phyloP scores from a whole-genome alignment of 176 grass and related monocot genomes.

The Urochloa ruziziensis region DNA sequence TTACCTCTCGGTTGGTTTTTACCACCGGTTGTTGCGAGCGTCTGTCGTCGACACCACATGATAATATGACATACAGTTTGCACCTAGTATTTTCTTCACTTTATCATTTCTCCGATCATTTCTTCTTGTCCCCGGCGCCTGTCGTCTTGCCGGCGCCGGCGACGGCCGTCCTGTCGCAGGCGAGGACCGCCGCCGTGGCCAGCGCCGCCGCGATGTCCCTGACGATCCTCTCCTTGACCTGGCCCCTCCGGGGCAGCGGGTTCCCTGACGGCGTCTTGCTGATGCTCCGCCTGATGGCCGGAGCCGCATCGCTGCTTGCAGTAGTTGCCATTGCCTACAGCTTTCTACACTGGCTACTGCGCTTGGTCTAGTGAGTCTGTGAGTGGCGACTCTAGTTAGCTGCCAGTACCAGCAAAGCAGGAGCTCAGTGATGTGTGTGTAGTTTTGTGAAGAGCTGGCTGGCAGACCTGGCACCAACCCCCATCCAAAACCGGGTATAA shows the following conservation, averaged over 20 bases:
- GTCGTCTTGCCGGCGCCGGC: neutral
- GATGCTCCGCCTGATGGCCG: neutral
- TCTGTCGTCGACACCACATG: too few relatives aligned
- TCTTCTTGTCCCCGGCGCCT: neutral
- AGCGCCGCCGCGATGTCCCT: slow-evolving; percentile 25
- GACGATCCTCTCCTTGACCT: slow-evolving; percentile 59
- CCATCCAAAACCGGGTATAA: neutral
- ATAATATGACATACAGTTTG: neutral
- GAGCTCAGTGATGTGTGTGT: neutral
- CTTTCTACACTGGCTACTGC: neutral
- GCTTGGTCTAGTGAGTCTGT: neutral
- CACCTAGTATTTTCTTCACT: too few relatives aligned
- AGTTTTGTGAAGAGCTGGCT: neutral
- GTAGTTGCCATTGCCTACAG: slow-evolving; percentile 10
- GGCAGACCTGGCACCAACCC: neutral
- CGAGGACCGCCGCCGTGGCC: slow-evolving; percentile 1
- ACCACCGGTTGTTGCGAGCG: too few relatives aligned
- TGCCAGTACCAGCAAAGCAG: neutral
- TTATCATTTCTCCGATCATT: neutral
- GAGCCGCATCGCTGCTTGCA: neutral
- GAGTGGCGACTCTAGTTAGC: too few relatives aligned
- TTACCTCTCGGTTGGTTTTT: too few relatives aligned
- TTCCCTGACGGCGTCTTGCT: slow-evolving; percentile 46
- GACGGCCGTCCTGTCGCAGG: neutral
- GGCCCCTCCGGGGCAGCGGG: slow-evolving; percentile 61